Percentiles rank a stretch among this genome's conserved stretches.
These are phyloP conservation scores for Helminthosporium solani DNA, from an alignment of 2,329 filamentous ascomycete species.

Conservation along the genomic window DNA sequence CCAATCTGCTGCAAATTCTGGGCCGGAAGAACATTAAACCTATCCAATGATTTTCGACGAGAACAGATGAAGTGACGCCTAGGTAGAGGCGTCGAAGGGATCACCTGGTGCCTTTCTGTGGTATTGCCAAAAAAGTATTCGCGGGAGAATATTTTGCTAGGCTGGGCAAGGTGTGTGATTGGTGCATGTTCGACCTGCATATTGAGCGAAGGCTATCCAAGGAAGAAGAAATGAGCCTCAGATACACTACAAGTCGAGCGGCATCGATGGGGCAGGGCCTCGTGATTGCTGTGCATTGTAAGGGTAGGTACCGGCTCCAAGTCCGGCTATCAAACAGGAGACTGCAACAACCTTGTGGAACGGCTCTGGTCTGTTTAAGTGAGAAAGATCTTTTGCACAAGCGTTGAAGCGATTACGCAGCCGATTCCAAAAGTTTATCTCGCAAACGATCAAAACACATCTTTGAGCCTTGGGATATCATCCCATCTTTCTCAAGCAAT, in stretches of 20 bases:
- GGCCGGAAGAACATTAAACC: constrained; percentile 3
- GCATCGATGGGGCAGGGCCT: not conserved
- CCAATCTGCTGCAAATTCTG: constrained; percentile 6
- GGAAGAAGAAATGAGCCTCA: constrained; percentile 4
- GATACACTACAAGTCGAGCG: constrained; percentile 1
- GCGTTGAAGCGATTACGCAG: not conserved
- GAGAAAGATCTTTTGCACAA: not conserved
- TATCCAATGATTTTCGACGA: not conserved
- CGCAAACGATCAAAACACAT: no score
- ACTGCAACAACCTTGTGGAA: constrained; percentile 2
- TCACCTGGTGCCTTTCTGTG: not conserved
- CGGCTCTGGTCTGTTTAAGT: not conserved
- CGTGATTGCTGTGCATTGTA: constrained; percentile 1
- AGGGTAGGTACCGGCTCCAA: constrained; percentile 8
- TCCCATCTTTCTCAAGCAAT: not conserved
- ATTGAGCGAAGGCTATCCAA: constrained; percentile 1
- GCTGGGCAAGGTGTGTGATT: constrained; percentile 5
- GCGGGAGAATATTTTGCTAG: not conserved
- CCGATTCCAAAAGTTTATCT: not conserved
- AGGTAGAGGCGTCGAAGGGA: not conserved
- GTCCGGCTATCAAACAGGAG: constrained; percentile 19
- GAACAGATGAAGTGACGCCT: not conserved
- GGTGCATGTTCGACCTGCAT: constrained; percentile 3
- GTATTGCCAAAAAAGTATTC: not conserved
- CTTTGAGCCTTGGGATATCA: no score